Conservation (phyloP, 495 filamentous ascomycete species). For the Eremomyces bilateralis region DNA sequence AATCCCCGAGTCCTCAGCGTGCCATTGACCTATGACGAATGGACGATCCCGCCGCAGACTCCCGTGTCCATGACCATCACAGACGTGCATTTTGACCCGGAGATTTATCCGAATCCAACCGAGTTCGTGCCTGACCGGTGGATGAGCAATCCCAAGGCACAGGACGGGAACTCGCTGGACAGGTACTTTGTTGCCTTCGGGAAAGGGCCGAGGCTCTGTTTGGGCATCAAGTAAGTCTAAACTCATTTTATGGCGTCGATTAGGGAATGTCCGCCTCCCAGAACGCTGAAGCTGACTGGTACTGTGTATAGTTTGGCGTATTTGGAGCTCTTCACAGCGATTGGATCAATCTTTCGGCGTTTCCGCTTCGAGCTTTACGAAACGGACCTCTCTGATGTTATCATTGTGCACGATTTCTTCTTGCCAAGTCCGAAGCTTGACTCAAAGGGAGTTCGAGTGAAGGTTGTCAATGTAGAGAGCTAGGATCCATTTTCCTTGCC, state of each 20-base stretch:
- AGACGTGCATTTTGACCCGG: background rate
- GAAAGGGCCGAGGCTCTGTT: background rate
- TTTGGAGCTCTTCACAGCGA: background rate
- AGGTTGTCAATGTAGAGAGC: too few species aligned
- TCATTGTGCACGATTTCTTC: background rate
- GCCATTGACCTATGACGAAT: background rate
- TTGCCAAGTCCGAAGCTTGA: background rate
- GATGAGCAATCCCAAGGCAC: background rate
- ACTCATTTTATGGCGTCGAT: background rate
- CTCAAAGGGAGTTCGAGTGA: background rate
- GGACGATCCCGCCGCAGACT: background rate
- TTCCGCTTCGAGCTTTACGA: conserved; percentile 1
- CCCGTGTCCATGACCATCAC: background rate
- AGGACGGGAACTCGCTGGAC: too few species aligned
- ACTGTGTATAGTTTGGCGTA: background rate
- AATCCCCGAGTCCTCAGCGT: background rate
- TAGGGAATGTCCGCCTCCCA: too few species aligned
- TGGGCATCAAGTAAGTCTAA: conserved; percentile 1
- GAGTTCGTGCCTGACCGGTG: conserved; percentile 3
- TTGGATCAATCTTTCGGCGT: background rate
- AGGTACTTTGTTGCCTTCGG: background rate
- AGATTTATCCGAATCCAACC: conserved; percentile 1
- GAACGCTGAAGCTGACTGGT: background rate
- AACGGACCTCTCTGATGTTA: background rate
- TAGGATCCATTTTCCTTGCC: too few species aligned